Base-by-base conservation (phyloP, 345 rosid species). In the Draba incana region DNA sequence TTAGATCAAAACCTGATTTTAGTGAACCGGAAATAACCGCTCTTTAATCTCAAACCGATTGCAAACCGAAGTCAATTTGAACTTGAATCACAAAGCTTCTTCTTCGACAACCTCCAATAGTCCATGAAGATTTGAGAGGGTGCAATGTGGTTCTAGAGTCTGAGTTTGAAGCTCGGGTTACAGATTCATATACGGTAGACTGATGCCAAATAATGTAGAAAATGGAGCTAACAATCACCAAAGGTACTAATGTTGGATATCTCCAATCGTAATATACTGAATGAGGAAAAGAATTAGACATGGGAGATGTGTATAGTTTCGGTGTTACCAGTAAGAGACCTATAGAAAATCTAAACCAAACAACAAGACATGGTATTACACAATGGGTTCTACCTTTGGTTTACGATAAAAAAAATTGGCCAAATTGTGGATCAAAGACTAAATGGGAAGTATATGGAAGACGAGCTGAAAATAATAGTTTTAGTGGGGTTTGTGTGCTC, bases 281-380 rank as follows among this genome's bases (percentile, higher is more conserved):
- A 86, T 84, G 88, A 86, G 98, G 96, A 3, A 81, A 84, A 64
- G 98, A 82, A 16, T 86, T 96, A 2, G 92, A 88, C 45, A 73
- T 80, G 55, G 90, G 96, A 46, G 98, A 93, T 45, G 98, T 93
- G 10, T 93, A 85, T 62, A 88, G 98, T 70, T 93, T 84, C 8
- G 98, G 96, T 20, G 48, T 86, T 24, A 90, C 90, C 0, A 96
- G 96, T 6, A 75, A 88, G 48, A 92, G 89, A 49, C 97, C 97
- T 13, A 82, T 85, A 2, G 96, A 88, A 28, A 92, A 57, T 81
- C 77, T 84, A 44, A 87, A 87, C 2, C 84, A 85, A 37, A 88
- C 91, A 1, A 74, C 84, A 2, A 92, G 85, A 60, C 77, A 84
- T 58, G 84, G 92, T 0, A 81, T 92, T 27, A 83, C 92, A 1